Evolutionary conservation across 148 eudicot species (phyloP).

Genomic region (Pharnaceum exiguum): DNA sequence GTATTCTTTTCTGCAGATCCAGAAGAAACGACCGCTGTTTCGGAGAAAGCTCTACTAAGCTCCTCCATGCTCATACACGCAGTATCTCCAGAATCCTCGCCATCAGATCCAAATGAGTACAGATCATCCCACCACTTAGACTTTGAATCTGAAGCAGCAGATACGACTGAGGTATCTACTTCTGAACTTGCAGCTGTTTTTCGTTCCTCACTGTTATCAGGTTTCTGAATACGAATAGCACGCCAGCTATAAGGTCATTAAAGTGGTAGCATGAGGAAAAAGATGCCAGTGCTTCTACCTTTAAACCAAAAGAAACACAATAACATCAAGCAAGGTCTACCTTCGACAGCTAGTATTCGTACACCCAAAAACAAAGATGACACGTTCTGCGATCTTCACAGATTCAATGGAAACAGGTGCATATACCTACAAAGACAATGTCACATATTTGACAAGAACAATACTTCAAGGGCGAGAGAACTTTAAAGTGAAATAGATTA

Average conservation of each 20-base stretch:
- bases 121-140: constrained; percentile 38
- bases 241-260: constrained; percentile 56
- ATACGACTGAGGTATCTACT: constrained; percentile 13
- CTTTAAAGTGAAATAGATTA: constrained; percentile 3
- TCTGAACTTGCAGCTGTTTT: constrained; percentile 14
- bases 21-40: constrained; percentile 57
- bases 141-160: constrained; percentile 31
- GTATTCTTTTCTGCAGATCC: constrained; percentile 26
- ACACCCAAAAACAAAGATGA: constrained; percentile 69
- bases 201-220: constrained; percentile 22
- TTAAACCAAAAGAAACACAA: constrained; percentile 6
- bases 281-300: neutral
- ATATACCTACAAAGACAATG: constrained; percentile 45
- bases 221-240: constrained; percentile 79
- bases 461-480: neutral
- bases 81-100: constrained; percentile 29
- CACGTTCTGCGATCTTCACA: constrained; percentile 61
- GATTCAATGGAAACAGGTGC: constrained; percentile 57
- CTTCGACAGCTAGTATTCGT: constrained; percentile 46
- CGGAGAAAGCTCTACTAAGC: constrained; percentile 62
- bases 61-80: constrained; percentile 59
- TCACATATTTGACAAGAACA: neutral
- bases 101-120: constrained; percentile 43
- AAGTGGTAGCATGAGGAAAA: constrained; percentile 16
- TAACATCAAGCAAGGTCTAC: constrained; percentile 24